These are phyloP conservation scores for Monilinia laxa DNA, from an alignment of 2,329 filamentous ascomycete genomes.

Conservation along the genomic window DNA sequence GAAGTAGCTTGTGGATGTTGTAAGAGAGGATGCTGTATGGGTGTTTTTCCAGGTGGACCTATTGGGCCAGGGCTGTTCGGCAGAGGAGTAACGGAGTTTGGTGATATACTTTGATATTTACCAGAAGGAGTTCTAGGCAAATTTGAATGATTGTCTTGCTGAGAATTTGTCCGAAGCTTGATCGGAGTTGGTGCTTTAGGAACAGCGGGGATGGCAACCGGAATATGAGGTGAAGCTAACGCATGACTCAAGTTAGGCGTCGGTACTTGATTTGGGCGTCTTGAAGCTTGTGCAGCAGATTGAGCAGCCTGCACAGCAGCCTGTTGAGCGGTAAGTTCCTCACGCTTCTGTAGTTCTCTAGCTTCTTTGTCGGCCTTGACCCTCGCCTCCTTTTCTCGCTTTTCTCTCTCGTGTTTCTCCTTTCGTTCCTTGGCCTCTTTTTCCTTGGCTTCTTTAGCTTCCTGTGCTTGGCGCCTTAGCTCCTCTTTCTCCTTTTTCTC, in stretches of 20 bases:
- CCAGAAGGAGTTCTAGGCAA: conserved; percentile 64
- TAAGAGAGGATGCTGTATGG: conserved; percentile 49
- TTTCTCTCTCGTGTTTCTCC: conserved; percentile 58
- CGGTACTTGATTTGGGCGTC: conserved; percentile 48
- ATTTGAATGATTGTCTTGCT: conserved; percentile 69
- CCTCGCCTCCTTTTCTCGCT: conserved; percentile 57
- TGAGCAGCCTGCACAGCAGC: conserved; percentile 43
- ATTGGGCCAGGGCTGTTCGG: conserved; percentile 66
- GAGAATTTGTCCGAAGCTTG: conserved; percentile 66
- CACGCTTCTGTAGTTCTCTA: conserved; percentile 52
- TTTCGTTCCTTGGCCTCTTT: conserved; percentile 55
- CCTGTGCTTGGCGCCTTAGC: conserved; percentile 74
- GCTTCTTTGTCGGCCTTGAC: conserved; percentile 46
- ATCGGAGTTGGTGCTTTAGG: conserved; percentile 81
- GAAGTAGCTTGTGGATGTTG: conserved; percentile 64
- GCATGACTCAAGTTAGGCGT: conserved; percentile 55
- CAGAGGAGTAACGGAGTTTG: conserved; percentile 60
- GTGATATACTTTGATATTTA: conserved; percentile 57
- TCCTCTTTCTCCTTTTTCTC: conserved; percentile 86
- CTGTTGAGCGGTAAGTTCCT: conserved; percentile 44
- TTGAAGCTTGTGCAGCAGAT: conserved; percentile 46
- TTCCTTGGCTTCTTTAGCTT: conserved; percentile 67
- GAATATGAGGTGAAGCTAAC: conserved; percentile 75
- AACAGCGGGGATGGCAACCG: conserved; percentile 75
- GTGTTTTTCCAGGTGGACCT: conserved; percentile 59